These are phyloP conservation scores for Yamadazyma atmosphaerica DNA, from an alignment of 1,139 yeast genomes.

Conservation along the genomic window DNA sequence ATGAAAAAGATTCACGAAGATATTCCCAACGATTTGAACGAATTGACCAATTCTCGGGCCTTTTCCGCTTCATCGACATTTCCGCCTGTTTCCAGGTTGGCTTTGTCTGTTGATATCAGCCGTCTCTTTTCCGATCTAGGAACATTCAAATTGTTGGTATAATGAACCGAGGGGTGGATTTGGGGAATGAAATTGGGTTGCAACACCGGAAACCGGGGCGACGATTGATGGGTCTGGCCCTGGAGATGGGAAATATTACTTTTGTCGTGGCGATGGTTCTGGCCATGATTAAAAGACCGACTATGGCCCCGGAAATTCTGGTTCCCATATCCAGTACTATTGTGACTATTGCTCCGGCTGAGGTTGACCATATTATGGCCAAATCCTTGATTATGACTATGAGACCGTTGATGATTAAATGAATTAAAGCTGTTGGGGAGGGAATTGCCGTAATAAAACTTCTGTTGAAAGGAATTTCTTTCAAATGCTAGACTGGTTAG, in stretches of 20 bases:
- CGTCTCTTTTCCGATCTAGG: conserved; percentile 12
- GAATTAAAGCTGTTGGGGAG: conserved; percentile 1
- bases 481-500: conserved; percentile 34
- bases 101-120: conserved; percentile 4
- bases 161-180: conserved; percentile 17
- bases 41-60: conserved; percentile 32
- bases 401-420: conserved; percentile 3
- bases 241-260: neutral
- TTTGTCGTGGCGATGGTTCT: conserved; percentile 1
- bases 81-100: neutral
- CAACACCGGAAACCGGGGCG: conserved; percentile 15
- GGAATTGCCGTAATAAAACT: conserved; percentile 28
- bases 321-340: neutral
- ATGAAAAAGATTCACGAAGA: conserved; percentile 8
- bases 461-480: conserved; percentile 35
- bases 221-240: conserved; percentile 6
- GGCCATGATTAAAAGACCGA: neutral
- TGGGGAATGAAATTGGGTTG: conserved; percentile 19
- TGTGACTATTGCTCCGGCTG: neutral
- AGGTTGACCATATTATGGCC: conserved; percentile 1
- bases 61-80: conserved; percentile 26
- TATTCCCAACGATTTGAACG: conserved; percentile 21
- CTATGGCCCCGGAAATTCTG: neutral
- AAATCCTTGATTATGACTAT: conserved; percentile 2
- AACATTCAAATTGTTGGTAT: conserved; percentile 13